Percentiles rank a stretch among this genome's conserved stretches.
Conservation (phyloP, 202 grass and related monocot genomes). For the Musa balbisiana region DNA sequence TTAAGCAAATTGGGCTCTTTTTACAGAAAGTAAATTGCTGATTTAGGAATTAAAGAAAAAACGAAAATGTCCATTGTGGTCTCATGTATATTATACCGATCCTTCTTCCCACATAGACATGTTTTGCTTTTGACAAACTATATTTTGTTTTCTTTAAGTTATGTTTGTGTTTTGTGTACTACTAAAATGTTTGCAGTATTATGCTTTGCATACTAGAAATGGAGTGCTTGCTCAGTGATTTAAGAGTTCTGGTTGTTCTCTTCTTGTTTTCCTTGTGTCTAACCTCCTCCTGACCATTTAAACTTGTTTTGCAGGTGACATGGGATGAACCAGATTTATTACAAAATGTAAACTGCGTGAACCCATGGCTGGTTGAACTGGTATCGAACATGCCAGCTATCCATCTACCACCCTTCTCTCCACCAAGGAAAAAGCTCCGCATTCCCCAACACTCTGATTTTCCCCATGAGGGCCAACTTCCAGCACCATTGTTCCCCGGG, state of each 20-base stretch:
- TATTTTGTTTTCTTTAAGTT: not conserved
- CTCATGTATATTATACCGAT: not conserved
- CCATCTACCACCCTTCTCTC: slow-evolving; percentile 69
- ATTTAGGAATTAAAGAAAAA: not conserved
- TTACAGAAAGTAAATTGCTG: too few relatives aligned
- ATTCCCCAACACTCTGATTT: slow-evolving; percentile 51
- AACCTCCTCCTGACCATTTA: not conserved
- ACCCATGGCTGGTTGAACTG: slow-evolving; percentile 83
- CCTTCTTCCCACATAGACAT: not conserved
- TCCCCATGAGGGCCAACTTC: slow-evolving; percentile 46
- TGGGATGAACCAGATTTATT: slow-evolving; percentile 97
- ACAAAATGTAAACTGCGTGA: slow-evolving; percentile 94
- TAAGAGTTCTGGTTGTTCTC: too few relatives aligned
- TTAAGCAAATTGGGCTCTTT: too few relatives aligned
- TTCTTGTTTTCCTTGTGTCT: not conserved
- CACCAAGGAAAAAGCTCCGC: slow-evolving; percentile 75
- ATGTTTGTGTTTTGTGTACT: not conserved
- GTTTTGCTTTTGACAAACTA: not conserved
- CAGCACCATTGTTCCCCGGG: slow-evolving; percentile 43
- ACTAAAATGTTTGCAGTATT: not conserved
- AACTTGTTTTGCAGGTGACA: slow-evolving; percentile 45
- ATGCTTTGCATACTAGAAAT: not conserved
- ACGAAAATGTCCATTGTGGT: not conserved
- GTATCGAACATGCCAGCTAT: slow-evolving; percentile 78
- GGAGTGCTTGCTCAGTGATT: too few relatives aligned